A percentile compares a stretch with the other conserved stretches of the same genome.
Evolutionary conservation across 495 filamentous ascomycete genomes (phyloP).

Genomic region (Talaromyces proteolyticus): DNA sequence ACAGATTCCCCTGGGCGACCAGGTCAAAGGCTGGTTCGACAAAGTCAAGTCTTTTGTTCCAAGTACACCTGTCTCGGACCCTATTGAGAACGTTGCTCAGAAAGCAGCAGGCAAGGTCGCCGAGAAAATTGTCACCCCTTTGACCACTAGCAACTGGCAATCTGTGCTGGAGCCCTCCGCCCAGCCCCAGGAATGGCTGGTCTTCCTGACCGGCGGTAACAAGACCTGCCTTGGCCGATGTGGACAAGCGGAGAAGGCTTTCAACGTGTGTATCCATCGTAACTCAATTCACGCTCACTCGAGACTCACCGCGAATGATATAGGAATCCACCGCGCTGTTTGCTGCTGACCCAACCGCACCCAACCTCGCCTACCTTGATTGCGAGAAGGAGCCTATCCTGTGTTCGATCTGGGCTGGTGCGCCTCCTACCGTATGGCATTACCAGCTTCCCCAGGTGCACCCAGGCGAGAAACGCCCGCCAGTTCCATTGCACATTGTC

Average conservation of each 20-base stretch:
- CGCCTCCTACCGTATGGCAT: conserved; percentile 65
- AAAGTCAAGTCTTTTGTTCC: conserved; percentile 56
- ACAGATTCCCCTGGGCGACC: conserved; percentile 65
- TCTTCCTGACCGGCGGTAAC: conserved; percentile 78
- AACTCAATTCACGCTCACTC: no score
- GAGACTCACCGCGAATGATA: conserved; percentile 24
- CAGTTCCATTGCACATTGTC: conserved; percentile 48
- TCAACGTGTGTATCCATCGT: conserved; percentile 40
- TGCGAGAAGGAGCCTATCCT: conserved; percentile 76
- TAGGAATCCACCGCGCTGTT: conserved; percentile 65
- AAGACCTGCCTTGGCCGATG: conserved; percentile 76
- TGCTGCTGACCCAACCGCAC: conserved; percentile 56
- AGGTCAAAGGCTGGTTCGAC: conserved; percentile 59
- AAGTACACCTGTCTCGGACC: conserved; percentile 33
- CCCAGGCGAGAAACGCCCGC: conserved; percentile 27
- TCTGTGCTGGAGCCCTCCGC: conserved; percentile 56
- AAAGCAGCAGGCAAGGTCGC: conserved; percentile 48
- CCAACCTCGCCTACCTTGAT: conserved; percentile 66
- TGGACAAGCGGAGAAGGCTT: conserved; percentile 43
- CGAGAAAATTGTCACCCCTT: conserved; percentile 47
- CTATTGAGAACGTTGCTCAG: conserved; percentile 39
- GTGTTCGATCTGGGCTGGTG: conserved; percentile 75
- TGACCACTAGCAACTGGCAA: conserved; percentile 72
- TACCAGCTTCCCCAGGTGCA: conserved; percentile 61
- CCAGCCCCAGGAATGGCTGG: conserved; percentile 70